A percentile compares a stretch with the other conserved stretches of the same genome.
phyloP scores from a whole-genome alignment of 2,329 filamentous ascomycete species.

The Alternaria angustiovoidea region DNA sequence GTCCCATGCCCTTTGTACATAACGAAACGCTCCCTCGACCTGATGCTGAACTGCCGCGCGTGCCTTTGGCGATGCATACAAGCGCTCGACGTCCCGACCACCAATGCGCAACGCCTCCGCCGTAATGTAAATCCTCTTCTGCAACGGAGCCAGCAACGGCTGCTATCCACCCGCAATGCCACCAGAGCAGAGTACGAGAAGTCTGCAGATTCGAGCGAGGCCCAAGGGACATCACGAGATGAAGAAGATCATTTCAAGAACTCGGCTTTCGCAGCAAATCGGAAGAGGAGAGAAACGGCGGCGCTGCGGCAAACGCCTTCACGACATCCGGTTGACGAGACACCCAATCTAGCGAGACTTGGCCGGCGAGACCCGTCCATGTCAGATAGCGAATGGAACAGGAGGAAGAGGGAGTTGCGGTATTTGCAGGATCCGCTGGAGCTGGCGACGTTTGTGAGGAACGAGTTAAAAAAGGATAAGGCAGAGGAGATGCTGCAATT shows the following conservation, averaged over 20 bases:
- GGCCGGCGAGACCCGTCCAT: conserved; percentile 38
- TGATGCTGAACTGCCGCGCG: conserved; percentile 57
- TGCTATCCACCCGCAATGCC: conserved; percentile 20
- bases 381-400: conserved; percentile 40
- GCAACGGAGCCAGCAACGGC: conserved; percentile 28
- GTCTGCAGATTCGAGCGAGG: conserved; percentile 12
- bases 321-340: conserved; percentile 8
- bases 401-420: conserved; percentile 64
- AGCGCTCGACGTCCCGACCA: conserved; percentile 47
- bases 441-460: conserved; percentile 72
- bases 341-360: conserved; percentile 32
- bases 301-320: conserved; percentile 24
- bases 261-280: conserved; percentile 34
- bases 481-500: conserved; percentile 73
- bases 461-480: conserved; percentile 66
- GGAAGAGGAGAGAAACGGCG: conserved; percentile 34
- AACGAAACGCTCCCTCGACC: conserved; percentile 19
- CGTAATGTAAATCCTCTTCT: conserved; percentile 29
- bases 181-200: conserved; percentile 13
- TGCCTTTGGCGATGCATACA: conserved; percentile 55
- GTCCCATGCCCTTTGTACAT: conserved; percentile 15
- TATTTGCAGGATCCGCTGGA: conserved; percentile 75
- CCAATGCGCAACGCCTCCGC: conserved; percentile 30
- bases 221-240: conserved; percentile 17
- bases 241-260: conserved; percentile 36